A percentile compares a stretch with the other conserved stretches of the same genome.
These are phyloP conservation scores for Sphagnurus paluster DNA, from an alignment of 1,284 basidiomycete genomes.

Conservation along the genomic window DNA sequence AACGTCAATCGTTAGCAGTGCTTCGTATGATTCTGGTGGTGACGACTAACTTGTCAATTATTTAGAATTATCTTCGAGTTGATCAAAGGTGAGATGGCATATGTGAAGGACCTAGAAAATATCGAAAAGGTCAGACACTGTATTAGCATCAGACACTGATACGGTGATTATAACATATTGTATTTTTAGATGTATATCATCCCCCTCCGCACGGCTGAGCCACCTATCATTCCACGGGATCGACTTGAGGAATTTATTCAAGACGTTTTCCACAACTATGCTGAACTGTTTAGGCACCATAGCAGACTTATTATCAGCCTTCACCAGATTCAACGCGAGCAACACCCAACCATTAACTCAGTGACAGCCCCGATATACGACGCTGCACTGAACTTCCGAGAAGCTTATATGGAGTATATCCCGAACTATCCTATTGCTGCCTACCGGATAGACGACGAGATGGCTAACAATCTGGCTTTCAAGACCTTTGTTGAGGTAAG, in stretches of 20 bases:
- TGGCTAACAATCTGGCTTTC: constrained; percentile 78
- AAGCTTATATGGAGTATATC: constrained; percentile 92
- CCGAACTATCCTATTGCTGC: constrained; percentile 94
- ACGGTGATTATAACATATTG: too few species aligned
- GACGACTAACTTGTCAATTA: constrained; percentile 4
- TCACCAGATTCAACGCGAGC: constrained; percentile 86
- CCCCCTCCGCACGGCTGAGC: constrained; percentile 63
- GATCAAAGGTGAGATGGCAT: constrained; percentile 95
- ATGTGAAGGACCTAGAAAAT: constrained; percentile 90
- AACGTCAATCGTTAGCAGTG: constrained; percentile 80
- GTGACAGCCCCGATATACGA: constrained; percentile 88
- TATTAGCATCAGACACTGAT: not conserved
- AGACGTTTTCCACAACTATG: constrained; percentile 93
- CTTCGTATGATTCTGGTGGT: not conserved
- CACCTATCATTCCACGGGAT: constrained; percentile 75
- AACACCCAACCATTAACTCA: constrained; percentile 82
- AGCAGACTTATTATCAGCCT: constrained; percentile 75
- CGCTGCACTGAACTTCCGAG: constrained; percentile 91
- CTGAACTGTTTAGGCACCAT: constrained; percentile 77
- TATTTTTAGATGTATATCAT: constrained; percentile 5
- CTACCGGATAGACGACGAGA: constrained; percentile 89
- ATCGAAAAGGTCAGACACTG: constrained; percentile 37
- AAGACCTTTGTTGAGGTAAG: constrained; percentile 79
- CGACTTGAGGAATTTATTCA: constrained; percentile 78
- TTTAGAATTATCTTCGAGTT: constrained; percentile 90